A percentile compares a stretch with the other conserved stretches of the same genome.
Evolutionary conservation across 164 flowering plant species (phyloP).

Genomic region (Piper longum): DNA sequence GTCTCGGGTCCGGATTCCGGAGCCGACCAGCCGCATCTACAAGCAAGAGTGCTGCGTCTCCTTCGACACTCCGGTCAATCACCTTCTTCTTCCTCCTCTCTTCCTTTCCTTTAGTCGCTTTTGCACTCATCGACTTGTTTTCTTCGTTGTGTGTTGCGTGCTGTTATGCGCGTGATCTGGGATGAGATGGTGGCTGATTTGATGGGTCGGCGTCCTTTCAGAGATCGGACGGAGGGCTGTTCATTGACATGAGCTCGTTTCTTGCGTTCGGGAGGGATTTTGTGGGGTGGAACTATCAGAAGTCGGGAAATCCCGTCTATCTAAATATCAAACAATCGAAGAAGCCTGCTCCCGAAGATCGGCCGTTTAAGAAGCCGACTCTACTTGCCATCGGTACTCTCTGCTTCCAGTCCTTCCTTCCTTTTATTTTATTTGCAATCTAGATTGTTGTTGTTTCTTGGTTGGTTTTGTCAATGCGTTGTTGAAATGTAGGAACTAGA

Average conservation of each 20-base stretch:
- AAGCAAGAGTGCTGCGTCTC: conserved; percentile 94
- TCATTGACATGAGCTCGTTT: conserved; percentile 71
- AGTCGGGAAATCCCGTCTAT: conserved; percentile 84
- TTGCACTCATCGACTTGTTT: not conserved
- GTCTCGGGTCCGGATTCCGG: conserved; percentile 82
- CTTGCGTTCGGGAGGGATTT: conserved; percentile 80
- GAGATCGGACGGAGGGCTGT: conserved; percentile 90
- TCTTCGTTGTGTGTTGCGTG: no score
- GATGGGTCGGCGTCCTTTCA: conserved; percentile 11
- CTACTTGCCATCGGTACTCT: conserved; percentile 76
- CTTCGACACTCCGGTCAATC: conserved; percentile 71
- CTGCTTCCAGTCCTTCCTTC: not conserved
- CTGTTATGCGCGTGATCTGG: not conserved
- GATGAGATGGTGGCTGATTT: not conserved
- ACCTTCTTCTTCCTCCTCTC: not conserved
- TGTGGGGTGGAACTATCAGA: conserved; percentile 77
- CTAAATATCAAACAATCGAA: conserved; percentile 64
- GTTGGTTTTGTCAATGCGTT: no score
- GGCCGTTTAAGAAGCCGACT: conserved; percentile 89
- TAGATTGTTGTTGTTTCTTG: not conserved
- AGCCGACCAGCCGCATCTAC: conserved; percentile 91
- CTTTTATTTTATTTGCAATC: not conserved
- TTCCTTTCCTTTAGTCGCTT: no score
- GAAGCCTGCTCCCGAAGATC: conserved; percentile 62
- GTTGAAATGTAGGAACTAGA: no score